Evolutionary conservation across 108 stramenopile genomes (phyloP).

Genomic region (Cyclotella distinguenda): DNA sequence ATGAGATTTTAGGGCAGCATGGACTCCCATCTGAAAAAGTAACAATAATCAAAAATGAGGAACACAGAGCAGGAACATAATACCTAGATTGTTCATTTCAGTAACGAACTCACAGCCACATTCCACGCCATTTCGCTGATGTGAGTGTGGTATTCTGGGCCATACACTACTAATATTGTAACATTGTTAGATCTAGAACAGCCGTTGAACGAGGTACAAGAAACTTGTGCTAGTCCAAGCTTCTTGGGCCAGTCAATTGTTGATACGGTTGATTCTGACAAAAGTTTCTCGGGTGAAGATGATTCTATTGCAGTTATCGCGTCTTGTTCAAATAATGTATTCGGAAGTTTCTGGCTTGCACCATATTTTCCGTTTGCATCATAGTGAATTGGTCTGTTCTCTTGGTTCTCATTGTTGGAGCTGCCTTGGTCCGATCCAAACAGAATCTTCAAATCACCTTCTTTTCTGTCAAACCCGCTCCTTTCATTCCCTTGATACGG

Average conservation of each 20-base stretch:
- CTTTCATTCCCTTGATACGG: not conserved
- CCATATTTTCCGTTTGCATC: constrained; percentile 33
- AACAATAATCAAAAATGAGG: not conserved
- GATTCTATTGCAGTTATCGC: not conserved
- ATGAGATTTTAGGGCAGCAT: constrained; percentile 28
- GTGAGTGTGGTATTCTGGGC: constrained; percentile 37
- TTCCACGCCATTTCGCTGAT: constrained; percentile 45
- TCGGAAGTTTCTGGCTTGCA: constrained; percentile 4
- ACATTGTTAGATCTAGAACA: constrained; percentile 30
- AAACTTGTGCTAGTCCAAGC: constrained; percentile 9
- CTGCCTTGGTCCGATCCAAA: constrained; percentile 4
- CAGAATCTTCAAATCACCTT: constrained; percentile 5
- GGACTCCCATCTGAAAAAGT: not conserved
- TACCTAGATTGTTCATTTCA: not conserved
- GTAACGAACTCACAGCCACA: constrained; percentile 20
- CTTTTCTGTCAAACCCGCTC: not conserved
- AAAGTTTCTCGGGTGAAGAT: not conserved
- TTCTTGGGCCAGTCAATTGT: constrained; percentile 41
- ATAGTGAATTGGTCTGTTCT: constrained; percentile 16
- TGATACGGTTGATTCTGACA: constrained; percentile 12
- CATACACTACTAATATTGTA: constrained; percentile 37
- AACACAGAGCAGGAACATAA: too few relatives aligned
- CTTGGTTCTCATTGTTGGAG: constrained; percentile 16
- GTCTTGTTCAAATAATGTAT: constrained; percentile 5
- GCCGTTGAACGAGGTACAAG: constrained; percentile 15